A percentile compares a stretch with the other conserved stretches of the same genome.
Conservation (phyloP, 2,329 filamentous ascomycete genomes). For the Scedosporium dehoogii region DNA sequence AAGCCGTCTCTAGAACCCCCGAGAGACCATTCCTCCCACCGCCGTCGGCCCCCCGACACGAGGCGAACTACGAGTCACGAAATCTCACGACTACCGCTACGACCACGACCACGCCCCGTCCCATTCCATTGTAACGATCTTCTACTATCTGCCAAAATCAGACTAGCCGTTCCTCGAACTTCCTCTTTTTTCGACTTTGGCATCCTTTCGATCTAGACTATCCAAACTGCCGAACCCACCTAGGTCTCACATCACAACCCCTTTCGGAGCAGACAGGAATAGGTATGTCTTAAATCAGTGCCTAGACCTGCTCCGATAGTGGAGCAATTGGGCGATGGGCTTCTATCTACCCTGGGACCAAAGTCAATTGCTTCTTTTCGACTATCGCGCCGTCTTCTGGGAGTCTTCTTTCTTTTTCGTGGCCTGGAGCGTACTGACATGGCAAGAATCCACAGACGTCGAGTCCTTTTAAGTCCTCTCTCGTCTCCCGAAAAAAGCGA, state of each 20-base stretch:
- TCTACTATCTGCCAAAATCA: background rate
- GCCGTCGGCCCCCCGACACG: background rate
- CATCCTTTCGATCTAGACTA: background rate
- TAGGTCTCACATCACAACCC: background rate
- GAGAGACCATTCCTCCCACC: background rate
- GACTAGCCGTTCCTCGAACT: background rate
- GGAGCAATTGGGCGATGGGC: background rate
- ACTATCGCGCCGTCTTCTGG: background rate
- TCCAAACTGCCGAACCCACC: background rate
- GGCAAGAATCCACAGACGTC: no score
- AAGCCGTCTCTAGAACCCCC: background rate
- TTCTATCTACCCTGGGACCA: background rate
- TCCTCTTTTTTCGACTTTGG: background rate
- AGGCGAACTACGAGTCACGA: background rate
- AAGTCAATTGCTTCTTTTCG: background rate
- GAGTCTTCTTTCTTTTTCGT: background rate
- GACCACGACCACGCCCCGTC: background rate
- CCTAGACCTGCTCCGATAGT: background rate
- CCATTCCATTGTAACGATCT: background rate
- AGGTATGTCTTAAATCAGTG: conserved; percentile 5
- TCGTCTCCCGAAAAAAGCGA: no score
- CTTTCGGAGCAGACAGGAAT: background rate
- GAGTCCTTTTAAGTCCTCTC: no score
- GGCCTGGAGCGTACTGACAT: no score
- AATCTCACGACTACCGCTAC: background rate